Conservation (phyloP, 371 early-diverging fungal genomes). For the Apophysomyces variabilis region DNA sequence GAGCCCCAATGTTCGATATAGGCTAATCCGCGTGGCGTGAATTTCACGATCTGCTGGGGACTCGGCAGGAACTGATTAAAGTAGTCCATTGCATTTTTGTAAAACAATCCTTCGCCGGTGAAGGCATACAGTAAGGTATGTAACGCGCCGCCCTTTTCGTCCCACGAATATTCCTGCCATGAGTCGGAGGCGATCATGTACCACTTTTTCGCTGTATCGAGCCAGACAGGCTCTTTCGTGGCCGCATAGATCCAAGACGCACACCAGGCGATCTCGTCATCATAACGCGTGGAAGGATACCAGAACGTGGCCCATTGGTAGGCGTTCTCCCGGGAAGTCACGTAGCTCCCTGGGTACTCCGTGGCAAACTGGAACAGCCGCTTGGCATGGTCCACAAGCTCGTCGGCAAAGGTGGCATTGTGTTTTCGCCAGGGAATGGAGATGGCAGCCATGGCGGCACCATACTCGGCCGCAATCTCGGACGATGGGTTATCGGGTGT, state of each 20-base stretch:
- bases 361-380: conserved; percentile 53
- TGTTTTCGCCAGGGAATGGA: conserved; percentile 49
- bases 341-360: conserved; percentile 54
- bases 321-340: conserved; percentile 46
- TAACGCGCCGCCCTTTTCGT: conserved; percentile 55
- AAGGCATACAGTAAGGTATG: conserved; percentile 51
- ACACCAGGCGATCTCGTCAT: conserved; percentile 58
- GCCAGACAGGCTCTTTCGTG: conserved; percentile 42
- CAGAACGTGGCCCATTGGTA: conserved; percentile 57
- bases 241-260: conserved; percentile 60
- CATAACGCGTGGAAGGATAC: conserved; percentile 56
- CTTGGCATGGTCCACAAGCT: conserved; percentile 48
- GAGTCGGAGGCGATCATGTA: conserved; percentile 33
- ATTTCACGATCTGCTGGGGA: conserved; percentile 46
- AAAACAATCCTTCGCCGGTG: conserved; percentile 50
- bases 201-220: conserved; percentile 50
- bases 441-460: conserved; percentile 55
- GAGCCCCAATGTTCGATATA: conserved; percentile 63
- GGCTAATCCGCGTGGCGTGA: conserved; percentile 61
- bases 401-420: conserved; percentile 52
- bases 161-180: conserved; percentile 61
- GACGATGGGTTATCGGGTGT: conserved; percentile 57
- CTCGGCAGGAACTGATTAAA: conserved; percentile 55
- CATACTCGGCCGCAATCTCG: conserved; percentile 60
- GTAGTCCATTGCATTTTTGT: conserved; percentile 53